phyloP scores from a whole-genome alignment of 2,329 filamentous ascomycete species.

The Ascosphaera apis region DNA sequence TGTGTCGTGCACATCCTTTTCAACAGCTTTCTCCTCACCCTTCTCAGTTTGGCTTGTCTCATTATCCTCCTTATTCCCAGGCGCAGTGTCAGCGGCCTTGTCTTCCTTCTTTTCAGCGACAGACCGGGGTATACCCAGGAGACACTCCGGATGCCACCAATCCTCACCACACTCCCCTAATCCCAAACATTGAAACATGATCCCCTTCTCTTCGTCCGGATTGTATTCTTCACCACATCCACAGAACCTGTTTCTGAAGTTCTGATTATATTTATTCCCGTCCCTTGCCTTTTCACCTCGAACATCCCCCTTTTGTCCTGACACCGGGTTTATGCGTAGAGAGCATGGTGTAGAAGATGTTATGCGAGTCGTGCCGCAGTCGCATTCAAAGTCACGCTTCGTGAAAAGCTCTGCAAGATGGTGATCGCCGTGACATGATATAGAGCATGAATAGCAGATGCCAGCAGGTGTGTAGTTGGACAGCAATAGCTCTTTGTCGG shows the following conservation, averaged over 20 bases:
- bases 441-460: conserved; percentile 89
- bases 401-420: conserved; percentile 84
- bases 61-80: too few species aligned
- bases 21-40: conserved; percentile 6
- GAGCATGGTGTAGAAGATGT: conserved; percentile 47
- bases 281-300: conserved; percentile 44
- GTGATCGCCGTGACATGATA: conserved; percentile 91
- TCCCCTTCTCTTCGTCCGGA: conserved; percentile 70
- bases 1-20: conserved; percentile 11
- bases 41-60: conserved; percentile 6
- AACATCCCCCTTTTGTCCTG: conserved; percentile 57
- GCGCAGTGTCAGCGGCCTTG: conserved; percentile 4
- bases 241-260: conserved; percentile 84
- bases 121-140: conserved; percentile 52
- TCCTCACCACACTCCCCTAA: conserved; percentile 88
- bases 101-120: conserved; percentile 16
- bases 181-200: conserved; percentile 94
- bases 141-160: conserved; percentile 90
- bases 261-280: conserved; percentile 82
- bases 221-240: conserved; percentile 76
- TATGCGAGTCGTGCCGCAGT: conserved; percentile 75
- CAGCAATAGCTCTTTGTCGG: conserved; percentile 13
- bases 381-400: conserved; percentile 88
- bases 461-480: conserved; percentile 43
- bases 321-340: conserved; percentile 47